Evolutionary conservation across 306 rosid species (phyloP).

Genomic region (Cicer cuneatum): DNA sequence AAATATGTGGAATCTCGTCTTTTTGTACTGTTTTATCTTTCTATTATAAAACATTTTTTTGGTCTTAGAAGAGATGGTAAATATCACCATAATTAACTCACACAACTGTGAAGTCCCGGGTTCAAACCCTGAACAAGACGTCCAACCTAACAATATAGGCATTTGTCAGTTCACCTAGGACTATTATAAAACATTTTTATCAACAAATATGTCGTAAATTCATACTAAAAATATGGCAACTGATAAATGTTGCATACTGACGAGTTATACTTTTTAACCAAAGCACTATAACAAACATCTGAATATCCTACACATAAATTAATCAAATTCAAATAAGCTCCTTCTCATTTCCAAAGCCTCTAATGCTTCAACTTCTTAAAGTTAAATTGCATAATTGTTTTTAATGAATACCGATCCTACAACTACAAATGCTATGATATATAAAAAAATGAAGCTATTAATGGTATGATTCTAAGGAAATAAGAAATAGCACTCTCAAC

Average conservation of each 20-base stretch:
- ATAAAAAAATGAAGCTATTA: neutral
- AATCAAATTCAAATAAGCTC: slow-evolving; percentile 30
- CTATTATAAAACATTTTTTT: neutral
- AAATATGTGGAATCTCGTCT: neutral
- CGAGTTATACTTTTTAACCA: slow-evolving; percentile 11
- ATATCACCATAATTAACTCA: too few relatives aligned
- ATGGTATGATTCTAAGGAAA: neutral
- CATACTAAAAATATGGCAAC: neutral
- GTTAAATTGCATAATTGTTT: neutral
- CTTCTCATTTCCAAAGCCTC: slow-evolving; percentile 24
- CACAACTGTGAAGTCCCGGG: too few relatives aligned
- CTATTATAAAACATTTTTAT: neutral
- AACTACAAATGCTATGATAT: slow-evolving; percentile 16
- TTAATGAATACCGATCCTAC: neutral
- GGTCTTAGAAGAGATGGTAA: too few relatives aligned
- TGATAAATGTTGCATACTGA: slow-evolving; percentile 15
- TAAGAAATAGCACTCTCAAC: slow-evolving; percentile 14
- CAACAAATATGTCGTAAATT: neutral
- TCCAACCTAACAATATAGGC: too few relatives aligned
- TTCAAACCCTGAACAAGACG: too few relatives aligned
- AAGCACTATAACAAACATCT: slow-evolving; percentile 20
- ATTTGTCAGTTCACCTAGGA: too few relatives aligned
- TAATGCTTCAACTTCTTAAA: neutral
- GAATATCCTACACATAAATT: slow-evolving; percentile 29
- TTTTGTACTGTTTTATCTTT: neutral